Conservation (phyloP, 2,329 filamentous ascomycete species). For the Epichloe sibirici region DNA sequence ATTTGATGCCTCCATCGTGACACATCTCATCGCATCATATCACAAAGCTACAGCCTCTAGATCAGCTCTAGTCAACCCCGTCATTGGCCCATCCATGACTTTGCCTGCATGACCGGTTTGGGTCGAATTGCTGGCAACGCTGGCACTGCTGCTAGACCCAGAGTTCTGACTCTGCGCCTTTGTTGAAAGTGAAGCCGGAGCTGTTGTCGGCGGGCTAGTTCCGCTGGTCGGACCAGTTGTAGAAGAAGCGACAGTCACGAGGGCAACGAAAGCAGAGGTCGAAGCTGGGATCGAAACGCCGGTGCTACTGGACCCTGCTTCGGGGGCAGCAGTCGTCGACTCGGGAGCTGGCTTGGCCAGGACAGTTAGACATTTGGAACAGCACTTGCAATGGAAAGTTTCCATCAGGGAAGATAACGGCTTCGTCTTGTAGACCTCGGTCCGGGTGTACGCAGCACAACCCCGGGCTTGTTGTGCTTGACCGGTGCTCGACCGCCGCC, state of each 20-base stretch:
- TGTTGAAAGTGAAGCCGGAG: background rate
- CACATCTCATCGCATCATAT: too few relatives aligned
- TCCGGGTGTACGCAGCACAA: slow-evolving; percentile 31
- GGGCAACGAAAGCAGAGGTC: background rate
- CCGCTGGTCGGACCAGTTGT: background rate
- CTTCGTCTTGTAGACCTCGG: slow-evolving; percentile 10
- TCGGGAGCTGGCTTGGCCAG: background rate
- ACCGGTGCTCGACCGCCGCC: slow-evolving; percentile 40
- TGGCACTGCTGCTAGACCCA: background rate
- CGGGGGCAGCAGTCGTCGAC: background rate
- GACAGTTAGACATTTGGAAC: background rate
- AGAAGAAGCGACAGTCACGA: background rate
- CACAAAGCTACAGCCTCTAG: background rate
- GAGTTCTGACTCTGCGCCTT: background rate
- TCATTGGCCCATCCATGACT: background rate
- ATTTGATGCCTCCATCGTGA: too few relatives aligned
- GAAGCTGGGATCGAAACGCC: background rate
- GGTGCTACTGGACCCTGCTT: background rate
- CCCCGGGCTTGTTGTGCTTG: slow-evolving; percentile 35
- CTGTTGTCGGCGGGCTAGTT: background rate
- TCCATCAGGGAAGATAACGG: background rate
- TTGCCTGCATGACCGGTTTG: background rate
- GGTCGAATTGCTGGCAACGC: background rate
- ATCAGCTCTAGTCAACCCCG: background rate
- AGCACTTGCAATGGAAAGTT: background rate